phyloP scores from a whole-genome alignment of 306 rosid genomes.

The Clitoria ternatea region DNA sequence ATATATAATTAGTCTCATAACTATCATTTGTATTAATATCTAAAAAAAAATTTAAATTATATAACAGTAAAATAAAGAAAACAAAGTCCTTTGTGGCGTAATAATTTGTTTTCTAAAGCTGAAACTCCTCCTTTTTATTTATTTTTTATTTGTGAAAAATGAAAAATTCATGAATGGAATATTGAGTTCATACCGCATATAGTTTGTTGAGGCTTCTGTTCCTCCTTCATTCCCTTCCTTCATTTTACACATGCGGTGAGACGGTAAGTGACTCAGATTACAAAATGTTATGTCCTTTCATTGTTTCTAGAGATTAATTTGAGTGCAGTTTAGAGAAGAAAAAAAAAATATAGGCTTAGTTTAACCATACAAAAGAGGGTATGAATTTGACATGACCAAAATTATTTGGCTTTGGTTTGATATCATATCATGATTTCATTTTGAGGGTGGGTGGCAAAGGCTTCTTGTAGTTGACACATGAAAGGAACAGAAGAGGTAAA shows the following conservation, averaged over 20 bases:
- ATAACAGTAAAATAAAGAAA: background rate
- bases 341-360: background rate
- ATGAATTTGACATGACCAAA: slow-evolving; percentile 29
- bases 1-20: no score
- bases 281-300: background rate
- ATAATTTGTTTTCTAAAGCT: slow-evolving; percentile 18
- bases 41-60: background rate
- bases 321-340: background rate
- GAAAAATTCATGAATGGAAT: background rate
- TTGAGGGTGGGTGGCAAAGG: slow-evolving; percentile 11
- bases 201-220: slow-evolving; percentile 31
- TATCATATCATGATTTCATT: slow-evolving; percentile 4
- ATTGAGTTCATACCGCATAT: slow-evolving; percentile 3
- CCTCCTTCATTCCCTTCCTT: slow-evolving; percentile 26
- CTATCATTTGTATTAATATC: no score
- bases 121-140: background rate
- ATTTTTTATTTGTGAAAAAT: background rate
- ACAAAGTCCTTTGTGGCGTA: background rate
- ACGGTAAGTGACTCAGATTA: slow-evolving; percentile 37
- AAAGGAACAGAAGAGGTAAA: slow-evolving; percentile 31
- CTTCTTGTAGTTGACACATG: slow-evolving; percentile 33
- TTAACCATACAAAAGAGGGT: slow-evolving; percentile 15
- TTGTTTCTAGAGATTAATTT: background rate
- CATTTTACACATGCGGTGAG: slow-evolving; percentile 11
- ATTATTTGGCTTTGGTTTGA: slow-evolving; percentile 16